Base-by-base conservation (phyloP, 352 stramenopile genomes). In the Elongisporangium anandrum region DNA sequence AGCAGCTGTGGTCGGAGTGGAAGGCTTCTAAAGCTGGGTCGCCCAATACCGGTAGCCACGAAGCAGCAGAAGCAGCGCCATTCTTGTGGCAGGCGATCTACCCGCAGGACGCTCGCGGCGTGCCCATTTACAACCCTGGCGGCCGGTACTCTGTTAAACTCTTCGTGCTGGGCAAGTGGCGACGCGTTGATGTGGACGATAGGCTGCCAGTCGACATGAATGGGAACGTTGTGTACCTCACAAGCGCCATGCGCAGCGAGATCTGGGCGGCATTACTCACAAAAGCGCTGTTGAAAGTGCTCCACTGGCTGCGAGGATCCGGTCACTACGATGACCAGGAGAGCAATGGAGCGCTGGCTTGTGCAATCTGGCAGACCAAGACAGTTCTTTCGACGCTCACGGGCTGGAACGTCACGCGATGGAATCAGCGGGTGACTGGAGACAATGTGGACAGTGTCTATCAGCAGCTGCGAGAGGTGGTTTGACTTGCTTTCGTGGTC, bases 51-150 rank as follows among this genome's bases (percentile, higher is more conserved):
- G 15, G 21, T 8, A 26, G 23, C 20, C 26, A 54, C 1, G 48
- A 24, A 19, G 34, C 20, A 50, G 10, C 20, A 12, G 22, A 52
- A 58, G 51, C 26, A 21, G 13, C 38, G 7, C 74, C 73, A 19
- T 90, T 87, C 64, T 54, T 90, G 22, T 94, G 82, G 85, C 75
- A 81, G 50, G 66, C 78, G 0, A 92, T 94, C 53, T 87, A 87
- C 39, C 85, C 85, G 0, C 83, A 94, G 62, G 78, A 89, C 23
- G 62, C 60, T 1, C 52, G 52, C 0, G 66, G 75, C 0, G 53
- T 78, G 0, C 85, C 85, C 0, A 54, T 85, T 0, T 90, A 89
- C 58, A 92, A 88, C 49, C 61, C 79, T 1, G 77, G 75, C n/a
- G 85, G 81, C 12, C 90, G 90, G 50, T 94, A 93, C 60, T 74